Evolutionary conservation across 148 eudicot species (phyloP), one percentile per base, ranked within the genome.

Genomic region (Fagopyrum homotropicum): DNA sequence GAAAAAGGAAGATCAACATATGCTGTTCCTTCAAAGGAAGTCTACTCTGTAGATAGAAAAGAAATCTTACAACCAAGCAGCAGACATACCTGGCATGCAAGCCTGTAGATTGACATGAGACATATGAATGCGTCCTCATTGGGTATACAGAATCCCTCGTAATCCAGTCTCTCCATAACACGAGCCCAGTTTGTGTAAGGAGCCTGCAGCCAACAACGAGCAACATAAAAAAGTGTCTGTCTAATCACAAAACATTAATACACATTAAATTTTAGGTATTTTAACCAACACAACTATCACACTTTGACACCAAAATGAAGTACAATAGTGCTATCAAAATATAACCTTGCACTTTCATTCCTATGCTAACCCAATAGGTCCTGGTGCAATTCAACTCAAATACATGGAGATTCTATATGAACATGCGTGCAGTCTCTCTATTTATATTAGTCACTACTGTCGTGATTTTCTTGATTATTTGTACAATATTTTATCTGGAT

Each of bases 71-170:
- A 14, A 1, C 69, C 56, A 63, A 4, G 45, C 16, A 35, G 46
- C 63, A 73, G 14, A 72, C 68, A 59, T 78, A 89, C 96, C 88
- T 89, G 91, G 77, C 91, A 87, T 3, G 94, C 92, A 79, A 57
- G 81, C 80, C 80, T 89, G 80, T 87, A 95, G 59, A 89, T 80
- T 4, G 96, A 84, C 93, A 95, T 92, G 43, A 95, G 86, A 77
- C 85, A 85, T 61, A 88, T 80, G 81, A 95, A 95, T 35, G 97
- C 88, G 12, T 80, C 88, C 83, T 83, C 97, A 46, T 80, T 81
- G 19, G 97, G 93, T 56, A 95, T 73, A 82, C 86, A 86, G 80
- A 95, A 95, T 7, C 96, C 99, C 85, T 95, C 97, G 12, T 95
- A 90, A 83, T 95, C 99, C 26, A 95, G 81, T 77, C 83, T 85